A percentile compares a stretch with the other conserved stretches of the same genome.
phyloP scores from a whole-genome alignment of 768 basidiomycete genomes.

The Mycena rebaudengoi region DNA sequence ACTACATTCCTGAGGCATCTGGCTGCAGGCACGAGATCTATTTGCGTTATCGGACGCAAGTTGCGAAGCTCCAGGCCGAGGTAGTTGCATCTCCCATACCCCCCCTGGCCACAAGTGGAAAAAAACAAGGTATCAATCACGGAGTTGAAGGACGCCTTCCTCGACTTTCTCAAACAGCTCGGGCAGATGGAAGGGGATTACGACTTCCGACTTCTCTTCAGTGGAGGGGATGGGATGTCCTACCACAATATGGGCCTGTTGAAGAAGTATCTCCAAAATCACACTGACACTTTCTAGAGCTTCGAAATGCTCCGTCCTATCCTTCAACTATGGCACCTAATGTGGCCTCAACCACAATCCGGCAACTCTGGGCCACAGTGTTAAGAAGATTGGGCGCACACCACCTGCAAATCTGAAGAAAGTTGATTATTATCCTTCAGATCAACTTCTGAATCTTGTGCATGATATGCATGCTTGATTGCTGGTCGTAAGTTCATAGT shows the following conservation, averaged over 20 bases:
- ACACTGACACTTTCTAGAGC: constrained; percentile 25
- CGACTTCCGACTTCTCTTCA: constrained; percentile 30
- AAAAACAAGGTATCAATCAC: background rate
- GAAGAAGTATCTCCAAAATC: constrained; percentile 3
- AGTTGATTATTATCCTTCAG: constrained; percentile 37
- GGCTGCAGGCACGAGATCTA: background rate
- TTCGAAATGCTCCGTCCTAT: constrained; percentile 32
- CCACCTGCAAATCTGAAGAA: constrained; percentile 42
- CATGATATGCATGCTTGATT: constrained; percentile 27
- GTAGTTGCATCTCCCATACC: background rate
- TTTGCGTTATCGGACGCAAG: background rate
- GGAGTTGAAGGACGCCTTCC: background rate
- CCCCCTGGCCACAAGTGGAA: background rate
- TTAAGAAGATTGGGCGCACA: constrained; percentile 33
- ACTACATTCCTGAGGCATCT: background rate
- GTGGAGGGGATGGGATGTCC: constrained; percentile 47
- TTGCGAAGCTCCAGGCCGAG: background rate
- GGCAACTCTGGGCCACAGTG: constrained; percentile 41
- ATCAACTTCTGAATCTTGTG: constrained; percentile 31
- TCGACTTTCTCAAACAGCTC: background rate
- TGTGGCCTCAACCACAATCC: constrained; percentile 39
- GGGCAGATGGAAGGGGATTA: constrained; percentile 36
- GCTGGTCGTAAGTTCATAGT: background rate
- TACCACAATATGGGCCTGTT: constrained; percentile 35
- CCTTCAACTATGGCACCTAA: constrained; percentile 43